Evolutionary conservation across 768 basidiomycete genomes (phyloP).

Genomic region (Pisolithus orientalis): DNA sequence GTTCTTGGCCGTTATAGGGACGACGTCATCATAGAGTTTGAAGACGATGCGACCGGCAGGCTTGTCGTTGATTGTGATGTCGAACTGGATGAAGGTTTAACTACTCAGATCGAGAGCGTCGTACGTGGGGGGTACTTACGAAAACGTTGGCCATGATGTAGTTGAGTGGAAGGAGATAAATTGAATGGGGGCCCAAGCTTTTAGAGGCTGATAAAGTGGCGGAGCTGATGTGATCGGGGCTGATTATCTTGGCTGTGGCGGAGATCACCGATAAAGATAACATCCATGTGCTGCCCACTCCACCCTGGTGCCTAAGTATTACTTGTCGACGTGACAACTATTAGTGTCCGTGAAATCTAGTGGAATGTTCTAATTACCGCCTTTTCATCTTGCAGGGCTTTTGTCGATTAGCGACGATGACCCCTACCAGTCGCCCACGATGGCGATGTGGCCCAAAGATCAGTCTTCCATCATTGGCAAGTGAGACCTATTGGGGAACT

Average conservation of each 20-base stretch:
- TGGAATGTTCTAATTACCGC: no score
- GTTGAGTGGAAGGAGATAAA: conserved; percentile 3
- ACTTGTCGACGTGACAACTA: no score
- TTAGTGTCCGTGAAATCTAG: no score
- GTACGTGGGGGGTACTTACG: conserved; percentile 6
- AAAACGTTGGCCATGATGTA: conserved; percentile 13
- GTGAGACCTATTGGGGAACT: no score
- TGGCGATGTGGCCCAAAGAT: no score
- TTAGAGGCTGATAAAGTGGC: conserved; percentile 9
- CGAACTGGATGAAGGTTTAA: conserved; percentile 43
- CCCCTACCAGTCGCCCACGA: no score
- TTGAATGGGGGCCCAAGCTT: background rate
- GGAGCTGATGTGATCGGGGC: conserved; percentile 6
- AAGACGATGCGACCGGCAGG: conserved; percentile 61
- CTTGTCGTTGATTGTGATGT: conserved; percentile 44
- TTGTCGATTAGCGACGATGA: no score
- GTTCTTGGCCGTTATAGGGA: conserved; percentile 71
- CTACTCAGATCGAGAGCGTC: background rate
- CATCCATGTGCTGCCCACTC: no score
- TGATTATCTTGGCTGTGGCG: conserved; percentile 3
- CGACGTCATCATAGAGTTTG: conserved; percentile 77
- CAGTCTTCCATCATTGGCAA: no score
- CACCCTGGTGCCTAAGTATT: no score
- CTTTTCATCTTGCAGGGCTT: no score
- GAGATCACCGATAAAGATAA: no score